These are phyloP conservation scores for Alternaria postmessia DNA, from an alignment of 2,329 filamentous ascomycete species.

Conservation along the genomic window DNA sequence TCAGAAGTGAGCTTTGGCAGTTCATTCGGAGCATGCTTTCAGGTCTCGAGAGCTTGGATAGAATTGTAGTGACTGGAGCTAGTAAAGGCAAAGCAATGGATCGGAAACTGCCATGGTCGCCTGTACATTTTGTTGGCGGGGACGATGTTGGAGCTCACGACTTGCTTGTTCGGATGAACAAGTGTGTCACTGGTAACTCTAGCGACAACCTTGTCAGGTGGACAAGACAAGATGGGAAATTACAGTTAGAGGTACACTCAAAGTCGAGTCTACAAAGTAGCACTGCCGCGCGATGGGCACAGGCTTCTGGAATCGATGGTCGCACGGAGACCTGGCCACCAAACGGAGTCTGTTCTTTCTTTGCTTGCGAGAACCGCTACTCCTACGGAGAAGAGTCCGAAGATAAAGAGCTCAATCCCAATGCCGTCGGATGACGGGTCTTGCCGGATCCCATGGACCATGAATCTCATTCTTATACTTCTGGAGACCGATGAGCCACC, in stretches of 20 bases:
- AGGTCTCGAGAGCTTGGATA: conserved; percentile 40
- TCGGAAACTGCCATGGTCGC: conserved; percentile 45
- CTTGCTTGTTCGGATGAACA: conserved; percentile 44
- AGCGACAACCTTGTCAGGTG: conserved; percentile 43
- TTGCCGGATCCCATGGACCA: conserved; percentile 95
- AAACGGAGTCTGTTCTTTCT: conserved; percentile 29
- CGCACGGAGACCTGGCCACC: conserved; percentile 40
- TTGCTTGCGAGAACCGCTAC: conserved; percentile 42
- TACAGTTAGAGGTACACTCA: conserved; percentile 45
- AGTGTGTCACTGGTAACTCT: conserved; percentile 30
- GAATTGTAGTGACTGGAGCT: conserved; percentile 44
- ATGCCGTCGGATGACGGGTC: conserved; percentile 81
- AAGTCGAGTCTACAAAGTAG: conserved; percentile 27
- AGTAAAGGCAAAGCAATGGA: conserved; percentile 44
- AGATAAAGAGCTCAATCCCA: conserved; percentile 53
- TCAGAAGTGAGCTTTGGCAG: conserved; percentile 43
- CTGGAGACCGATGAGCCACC: conserved; percentile 97
- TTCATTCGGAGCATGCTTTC: conserved; percentile 41
- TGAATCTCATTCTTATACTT: conserved; percentile 99
- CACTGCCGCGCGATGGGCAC: conserved; percentile 26
- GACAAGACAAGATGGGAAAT: conserved; percentile 34
- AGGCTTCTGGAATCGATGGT: conserved; percentile 19
- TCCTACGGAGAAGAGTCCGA: conserved; percentile 22
- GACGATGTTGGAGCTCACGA: conserved; percentile 47
- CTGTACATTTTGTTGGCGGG: conserved; percentile 48